Evolutionary conservation across 176 grass and related monocot species (phyloP).

Genomic region (Rhynchospora breviuscula): DNA sequence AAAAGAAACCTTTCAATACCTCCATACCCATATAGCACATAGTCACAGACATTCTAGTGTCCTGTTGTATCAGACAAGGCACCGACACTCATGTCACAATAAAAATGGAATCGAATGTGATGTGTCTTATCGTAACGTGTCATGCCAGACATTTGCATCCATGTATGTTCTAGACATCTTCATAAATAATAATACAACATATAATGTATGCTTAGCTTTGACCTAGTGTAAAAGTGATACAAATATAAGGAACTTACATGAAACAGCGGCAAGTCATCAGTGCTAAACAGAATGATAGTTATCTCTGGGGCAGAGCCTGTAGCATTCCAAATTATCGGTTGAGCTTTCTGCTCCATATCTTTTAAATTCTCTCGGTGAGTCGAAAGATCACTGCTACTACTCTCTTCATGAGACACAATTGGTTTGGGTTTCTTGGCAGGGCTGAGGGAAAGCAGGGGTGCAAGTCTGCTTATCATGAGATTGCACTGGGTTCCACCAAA

Average conservation of each 20-base stretch:
- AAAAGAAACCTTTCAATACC: not conserved
- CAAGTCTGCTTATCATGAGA: slow-evolving; percentile 74
- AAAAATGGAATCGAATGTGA: not conserved
- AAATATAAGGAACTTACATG: slow-evolving; percentile 62
- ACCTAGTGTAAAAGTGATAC: not conserved
- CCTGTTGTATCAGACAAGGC: not conserved
- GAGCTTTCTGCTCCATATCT: slow-evolving; percentile 23
- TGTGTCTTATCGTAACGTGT: not conserved
- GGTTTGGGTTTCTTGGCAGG: slow-evolving; percentile 57
- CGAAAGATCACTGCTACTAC: slow-evolving; percentile 25
- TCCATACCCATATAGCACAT: not conserved
- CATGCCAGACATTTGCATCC: not conserved
- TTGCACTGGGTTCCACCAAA: slow-evolving; percentile 66
- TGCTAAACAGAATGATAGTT: slow-evolving; percentile 57
- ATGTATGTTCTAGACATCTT: not conserved
- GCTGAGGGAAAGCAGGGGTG: slow-evolving; percentile 51
- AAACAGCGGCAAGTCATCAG: slow-evolving; percentile 57
- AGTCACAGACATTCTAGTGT: not conserved
- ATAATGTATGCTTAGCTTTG: not conserved
- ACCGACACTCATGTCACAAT: not conserved
- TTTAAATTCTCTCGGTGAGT: slow-evolving; percentile 40
- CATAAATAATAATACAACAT: not conserved
- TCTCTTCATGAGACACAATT: slow-evolving; percentile 54
- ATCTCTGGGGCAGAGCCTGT: slow-evolving; percentile 59
- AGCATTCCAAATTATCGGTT: slow-evolving; percentile 51